phyloP scores from a whole-genome alignment of 2,329 filamentous ascomycete species.

The Aspergillus caelatus region DNA sequence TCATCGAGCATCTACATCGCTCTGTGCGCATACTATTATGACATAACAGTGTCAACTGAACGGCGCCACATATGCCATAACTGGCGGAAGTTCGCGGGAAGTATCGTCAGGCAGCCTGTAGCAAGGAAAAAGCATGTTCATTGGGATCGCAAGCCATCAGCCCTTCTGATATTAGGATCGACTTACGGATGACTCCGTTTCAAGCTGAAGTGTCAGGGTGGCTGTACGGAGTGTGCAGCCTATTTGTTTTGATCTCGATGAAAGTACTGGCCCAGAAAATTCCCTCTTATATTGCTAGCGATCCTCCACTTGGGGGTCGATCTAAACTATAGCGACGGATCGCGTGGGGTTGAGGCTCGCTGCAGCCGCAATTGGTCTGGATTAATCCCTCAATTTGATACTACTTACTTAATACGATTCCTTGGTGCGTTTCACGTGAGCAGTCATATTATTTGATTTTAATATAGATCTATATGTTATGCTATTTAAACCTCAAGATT shows the following conservation, averaged over 20 bases:
- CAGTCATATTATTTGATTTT: not conserved
- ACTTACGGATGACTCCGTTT: conserved; percentile 1
- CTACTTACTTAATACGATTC: not conserved
- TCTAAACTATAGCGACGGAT: conserved; percentile 5
- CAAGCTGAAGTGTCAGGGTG: conserved; percentile 5
- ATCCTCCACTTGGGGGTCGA: not conserved
- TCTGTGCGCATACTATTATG: not conserved
- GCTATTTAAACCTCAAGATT: not conserved
- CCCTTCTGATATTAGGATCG: not conserved
- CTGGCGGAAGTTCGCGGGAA: not conserved
- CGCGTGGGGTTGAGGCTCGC: conserved; percentile 12
- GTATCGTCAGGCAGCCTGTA: not conserved
- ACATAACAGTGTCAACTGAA: not conserved
- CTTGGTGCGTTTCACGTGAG: not conserved
- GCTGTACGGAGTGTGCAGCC: not conserved
- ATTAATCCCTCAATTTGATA: conserved; percentile 16
- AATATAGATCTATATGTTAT: not conserved
- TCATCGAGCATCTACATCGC: not conserved
- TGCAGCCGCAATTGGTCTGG: conserved; percentile 13
- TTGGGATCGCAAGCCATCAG: not conserved
- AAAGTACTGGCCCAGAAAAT: conserved; percentile 13
- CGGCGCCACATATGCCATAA: not conserved
- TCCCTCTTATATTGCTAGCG: conserved; percentile 13
- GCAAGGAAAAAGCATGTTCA: not conserved
- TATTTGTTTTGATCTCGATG: not conserved